Evolutionary conservation across 441 rosid species (phyloP), one percentile per base, ranked within the genome.

Genomic region (Jatropha podagrica): DNA sequence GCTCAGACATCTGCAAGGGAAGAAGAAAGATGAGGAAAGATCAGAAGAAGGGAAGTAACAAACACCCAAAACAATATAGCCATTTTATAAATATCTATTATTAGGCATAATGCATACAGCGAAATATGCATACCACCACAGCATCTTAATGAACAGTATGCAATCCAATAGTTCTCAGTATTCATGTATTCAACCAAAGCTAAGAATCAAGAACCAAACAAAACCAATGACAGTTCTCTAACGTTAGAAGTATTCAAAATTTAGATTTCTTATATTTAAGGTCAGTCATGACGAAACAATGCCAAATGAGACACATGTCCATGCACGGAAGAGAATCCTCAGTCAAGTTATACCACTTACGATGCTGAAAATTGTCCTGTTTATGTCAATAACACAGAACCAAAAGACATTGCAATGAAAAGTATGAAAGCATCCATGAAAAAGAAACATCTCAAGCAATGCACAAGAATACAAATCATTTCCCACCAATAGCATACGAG

Each of bases 1-100:
- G 96, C 90, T 94, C 99, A 40, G 99, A 87, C 99, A 96, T 96
- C 99, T 96, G 83, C 3, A 68, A 71, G 63, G 69, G 67, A 65
- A 70, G 41, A 74, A 70, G 68, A 71, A 42, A 71, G 44, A 38
- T 7, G 60, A 15, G 32, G 37, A 65, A 63, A 13, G 37, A 63
- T 68, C 46, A 74, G 71, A 60, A 3, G 59, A 18, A 52, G 73
- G 20, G 26, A 79, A 51, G 61, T 46, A 62, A 61, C 44, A 67
- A 18, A 42, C 46, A 42, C 4, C 4, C 46, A 10, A 27, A 23
- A 23, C 23, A 23, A 23, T 23, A 23, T 38, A 32, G 37, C 27
- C 54, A 64, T 38, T 74, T 4, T 7, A 27, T 27, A 66, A 7
- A 71, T 12, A 5, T 26, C 3, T 60, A 5, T 18, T 17, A 10